Evolutionary conservation across 106 monocot genomes (phyloP), one percentile per base, ranked within the genome.

Genomic region (Narthecium ossifragum): DNA sequence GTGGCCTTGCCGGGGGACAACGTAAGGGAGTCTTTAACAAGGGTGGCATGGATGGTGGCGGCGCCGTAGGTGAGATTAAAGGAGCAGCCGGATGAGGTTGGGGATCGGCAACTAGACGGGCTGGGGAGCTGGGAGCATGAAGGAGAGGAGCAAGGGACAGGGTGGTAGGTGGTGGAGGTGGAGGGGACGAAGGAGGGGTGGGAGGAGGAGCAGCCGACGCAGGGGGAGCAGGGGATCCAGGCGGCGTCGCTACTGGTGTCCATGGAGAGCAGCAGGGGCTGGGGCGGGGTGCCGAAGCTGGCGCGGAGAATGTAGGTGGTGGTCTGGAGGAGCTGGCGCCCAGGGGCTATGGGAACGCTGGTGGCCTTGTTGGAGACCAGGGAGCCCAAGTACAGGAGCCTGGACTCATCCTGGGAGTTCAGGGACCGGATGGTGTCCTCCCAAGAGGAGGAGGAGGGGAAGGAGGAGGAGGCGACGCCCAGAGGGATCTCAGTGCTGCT

Each of bases 11-110:
- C 89, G 18, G 89, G 62, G 52, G 79, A n/a, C n/a, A n/a, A n/a
- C n/a, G n/a, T 46, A 20, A 88, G 70, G 46, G 82, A 66, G 66
- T 94, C 89, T 28, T 72, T 64, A 3, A 73, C 40, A 4, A 93
- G 73, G 9, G 56, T 50, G 29, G 85, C 82, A 26, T 36, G 34
- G 73, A 89, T 32, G 36, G 76, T 61, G 38, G n/a, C n/a, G n/a
- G n/a, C n/a, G n/a, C n/a, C n/a, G n/a, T n/a, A n/a, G n/a, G n/a
- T n/a, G n/a, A n/a, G n/a, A n/a, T n/a, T n/a, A n/a, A n/a, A n/a
- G n/a, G n/a, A n/a, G n/a, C n/a, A n/a, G n/a, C n/a, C n/a, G n/a
- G n/a, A n/a, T n/a, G n/a, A n/a, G n/a, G n/a, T n/a, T n/a, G n/a
- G n/a, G n/a, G n/a, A n/a, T n/a, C n/a, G n/a, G n/a, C n/a, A n/a